Percentiles rank a stretch among this genome's conserved stretches.
Evolutionary conservation across 768 basidiomycete genomes (phyloP).

Genomic region (Lactarius hatsudake): DNA sequence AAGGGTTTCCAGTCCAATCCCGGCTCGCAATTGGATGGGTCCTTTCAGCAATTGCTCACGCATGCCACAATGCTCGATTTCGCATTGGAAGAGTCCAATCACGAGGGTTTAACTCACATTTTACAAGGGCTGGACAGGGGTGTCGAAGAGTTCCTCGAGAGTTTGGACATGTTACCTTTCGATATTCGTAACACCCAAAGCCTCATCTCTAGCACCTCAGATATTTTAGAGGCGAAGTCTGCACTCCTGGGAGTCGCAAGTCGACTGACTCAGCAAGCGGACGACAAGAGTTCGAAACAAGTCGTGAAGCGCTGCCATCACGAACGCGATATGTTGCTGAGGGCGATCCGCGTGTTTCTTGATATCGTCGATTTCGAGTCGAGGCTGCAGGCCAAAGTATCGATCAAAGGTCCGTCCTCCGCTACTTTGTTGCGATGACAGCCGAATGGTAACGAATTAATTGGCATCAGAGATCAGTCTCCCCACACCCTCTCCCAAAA

Average conservation of each 20-base stretch:
- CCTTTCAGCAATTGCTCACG: slow-evolving; percentile 13
- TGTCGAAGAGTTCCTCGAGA: slow-evolving; percentile 18
- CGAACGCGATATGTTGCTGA: slow-evolving; percentile 13
- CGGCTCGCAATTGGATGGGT: slow-evolving; percentile 2
- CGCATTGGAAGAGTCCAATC: slow-evolving; percentile 3
- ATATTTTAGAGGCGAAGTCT: slow-evolving; percentile 8
- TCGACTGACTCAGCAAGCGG: not conserved
- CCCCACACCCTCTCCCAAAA: slow-evolving; percentile 10
- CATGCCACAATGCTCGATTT: slow-evolving; percentile 20
- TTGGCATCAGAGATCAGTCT: not conserved
- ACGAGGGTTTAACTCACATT: slow-evolving; percentile 6
- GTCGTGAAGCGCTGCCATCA: slow-evolving; percentile 10
- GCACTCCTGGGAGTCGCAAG: slow-evolving; percentile 2
- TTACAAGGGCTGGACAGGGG: slow-evolving; percentile 17
- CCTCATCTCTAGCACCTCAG: slow-evolving; percentile 12
- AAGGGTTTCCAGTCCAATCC: slow-evolving; percentile 18
- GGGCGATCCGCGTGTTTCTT: slow-evolving; percentile 18
- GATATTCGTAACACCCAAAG: slow-evolving; percentile 12
- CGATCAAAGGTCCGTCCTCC: slow-evolving; percentile 12
- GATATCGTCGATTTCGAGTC: slow-evolving; percentile 18
- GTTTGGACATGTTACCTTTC: slow-evolving; percentile 7
- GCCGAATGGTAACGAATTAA: not conserved
- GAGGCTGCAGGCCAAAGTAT: slow-evolving; percentile 8
- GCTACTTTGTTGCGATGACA: not conserved
- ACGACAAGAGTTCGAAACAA: not conserved